phyloP scores from a whole-genome alignment of 202 grass and related monocot species.

The Bolboschoenoplectus hybrid region DNA sequence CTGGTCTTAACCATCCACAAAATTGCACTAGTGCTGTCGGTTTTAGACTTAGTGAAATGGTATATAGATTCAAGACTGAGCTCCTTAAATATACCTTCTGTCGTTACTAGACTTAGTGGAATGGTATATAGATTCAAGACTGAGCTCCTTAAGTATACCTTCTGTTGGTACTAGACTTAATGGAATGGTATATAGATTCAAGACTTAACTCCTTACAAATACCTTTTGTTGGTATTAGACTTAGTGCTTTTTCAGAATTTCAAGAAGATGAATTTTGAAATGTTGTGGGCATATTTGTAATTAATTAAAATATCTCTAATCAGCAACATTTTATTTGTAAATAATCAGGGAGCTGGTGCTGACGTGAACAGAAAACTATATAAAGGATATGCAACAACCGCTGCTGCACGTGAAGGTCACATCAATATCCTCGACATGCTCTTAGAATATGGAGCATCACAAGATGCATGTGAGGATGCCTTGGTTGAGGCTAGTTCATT shows the following conservation, averaged over 20 bases:
- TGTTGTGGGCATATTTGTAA: background rate
- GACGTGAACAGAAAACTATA: constrained; percentile 67
- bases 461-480: constrained; percentile 59
- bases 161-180: background rate
- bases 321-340: background rate
- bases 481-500: constrained; percentile 54
- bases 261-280: background rate
- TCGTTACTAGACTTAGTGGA: background rate
- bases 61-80: background rate
- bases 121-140: background rate
- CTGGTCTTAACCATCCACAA: background rate
- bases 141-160: background rate
- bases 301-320: constrained; percentile 1
- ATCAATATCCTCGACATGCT: constrained; percentile 53
- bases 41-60: background rate
- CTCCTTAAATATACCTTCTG: background rate
- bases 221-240: background rate
- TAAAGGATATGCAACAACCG: constrained; percentile 64
- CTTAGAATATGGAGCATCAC: constrained; percentile 47
- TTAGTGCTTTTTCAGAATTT: background rate
- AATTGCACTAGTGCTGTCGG: background rate
- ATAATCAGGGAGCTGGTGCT: constrained; percentile 49
- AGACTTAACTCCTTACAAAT: background rate
- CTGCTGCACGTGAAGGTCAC: constrained; percentile 58
- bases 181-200: background rate